phyloP scores from a whole-genome alignment of 2,329 filamentous ascomycete genomes.

The Fonsecaea erecta region DNA sequence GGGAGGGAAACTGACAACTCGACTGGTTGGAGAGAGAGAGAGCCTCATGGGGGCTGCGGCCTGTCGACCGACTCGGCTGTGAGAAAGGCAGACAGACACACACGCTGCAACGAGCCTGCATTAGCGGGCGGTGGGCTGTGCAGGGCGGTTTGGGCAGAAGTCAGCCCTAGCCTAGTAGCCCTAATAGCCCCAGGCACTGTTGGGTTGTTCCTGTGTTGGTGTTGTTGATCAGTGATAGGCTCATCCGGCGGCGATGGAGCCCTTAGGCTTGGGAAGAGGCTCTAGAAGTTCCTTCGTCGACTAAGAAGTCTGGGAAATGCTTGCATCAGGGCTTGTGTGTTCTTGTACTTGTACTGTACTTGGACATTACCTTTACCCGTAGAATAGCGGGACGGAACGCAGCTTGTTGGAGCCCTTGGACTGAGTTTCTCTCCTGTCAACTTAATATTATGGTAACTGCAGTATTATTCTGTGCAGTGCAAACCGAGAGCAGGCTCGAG shows the following conservation, averaged over 20 bases:
- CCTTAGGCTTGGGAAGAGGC: neutral
- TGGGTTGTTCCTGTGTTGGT: too few relatives aligned
- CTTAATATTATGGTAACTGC: too few relatives aligned
- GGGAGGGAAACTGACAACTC: neutral
- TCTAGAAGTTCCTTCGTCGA: neutral
- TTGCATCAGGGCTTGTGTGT: neutral
- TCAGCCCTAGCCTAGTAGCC: neutral
- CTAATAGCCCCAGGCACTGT: too few relatives aligned
- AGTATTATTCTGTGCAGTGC: neutral
- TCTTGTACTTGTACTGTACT: too few relatives aligned
- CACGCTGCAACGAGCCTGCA: too few relatives aligned
- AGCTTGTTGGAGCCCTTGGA: neutral
- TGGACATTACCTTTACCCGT: neutral
- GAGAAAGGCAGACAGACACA: too few relatives aligned
- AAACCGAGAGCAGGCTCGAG: neutral
- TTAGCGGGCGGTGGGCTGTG: neutral
- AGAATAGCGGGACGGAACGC: neutral
- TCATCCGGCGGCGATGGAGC: neutral
- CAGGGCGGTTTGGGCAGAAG: neutral
- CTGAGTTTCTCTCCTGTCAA: neutral
- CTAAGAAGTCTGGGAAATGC: neutral
- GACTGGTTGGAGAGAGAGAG: neutral
- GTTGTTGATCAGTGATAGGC: too few relatives aligned
- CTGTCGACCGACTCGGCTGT: neutral
- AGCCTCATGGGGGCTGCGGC: too few relatives aligned